Percentiles rank a stretch among this genome's conserved stretches.
Conservation (phyloP, 345 rosid genomes). For the Odontarrhena argentea region DNA sequence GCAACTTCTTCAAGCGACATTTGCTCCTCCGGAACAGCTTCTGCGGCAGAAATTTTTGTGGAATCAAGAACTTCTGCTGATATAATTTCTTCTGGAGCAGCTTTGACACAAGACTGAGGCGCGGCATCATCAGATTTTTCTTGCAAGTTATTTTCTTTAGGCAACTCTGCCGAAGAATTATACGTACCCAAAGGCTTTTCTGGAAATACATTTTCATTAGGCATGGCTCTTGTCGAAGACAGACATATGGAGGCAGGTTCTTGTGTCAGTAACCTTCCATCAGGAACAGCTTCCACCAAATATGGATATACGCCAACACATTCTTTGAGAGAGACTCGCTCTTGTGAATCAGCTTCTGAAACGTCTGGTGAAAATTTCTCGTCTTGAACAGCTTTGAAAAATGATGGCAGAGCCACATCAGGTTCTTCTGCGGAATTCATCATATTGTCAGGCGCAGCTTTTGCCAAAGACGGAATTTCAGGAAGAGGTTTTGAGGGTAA, state of each 20-base stretch:
- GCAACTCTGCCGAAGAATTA: slow-evolving; percentile 27
- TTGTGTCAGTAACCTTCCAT: slow-evolving; percentile 24
- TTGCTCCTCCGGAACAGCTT: slow-evolving; percentile 27
- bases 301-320: slow-evolving; percentile 16
- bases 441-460: slow-evolving; percentile 26
- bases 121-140: slow-evolving; percentile 18
- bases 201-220: slow-evolving; percentile 7
- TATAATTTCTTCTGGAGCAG: slow-evolving; percentile 18
- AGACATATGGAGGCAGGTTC: slow-evolving; percentile 19
- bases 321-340: slow-evolving; percentile 14
- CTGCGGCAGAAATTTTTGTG: slow-evolving; percentile 11
- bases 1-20: slow-evolving; percentile 15
- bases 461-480: slow-evolving; percentile 11
- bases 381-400: slow-evolving; percentile 23
- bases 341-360: slow-evolving; percentile 22
- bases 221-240: slow-evolving; percentile 10
- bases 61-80: slow-evolving; percentile 30
- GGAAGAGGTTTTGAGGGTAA: slow-evolving; percentile 21
- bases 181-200: slow-evolving; percentile 16
- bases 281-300: slow-evolving; percentile 27
- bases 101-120: slow-evolving; percentile 22
- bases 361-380: slow-evolving; percentile 13
- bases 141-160: slow-evolving; percentile 21
- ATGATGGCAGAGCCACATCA: slow-evolving; percentile 23
- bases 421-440: slow-evolving; percentile 12